Percentiles rank a stretch among this genome's conserved stretches.
Evolutionary conservation across 257 asterid genomes (phyloP).

Genomic region (Cynanchum wilfordii): DNA sequence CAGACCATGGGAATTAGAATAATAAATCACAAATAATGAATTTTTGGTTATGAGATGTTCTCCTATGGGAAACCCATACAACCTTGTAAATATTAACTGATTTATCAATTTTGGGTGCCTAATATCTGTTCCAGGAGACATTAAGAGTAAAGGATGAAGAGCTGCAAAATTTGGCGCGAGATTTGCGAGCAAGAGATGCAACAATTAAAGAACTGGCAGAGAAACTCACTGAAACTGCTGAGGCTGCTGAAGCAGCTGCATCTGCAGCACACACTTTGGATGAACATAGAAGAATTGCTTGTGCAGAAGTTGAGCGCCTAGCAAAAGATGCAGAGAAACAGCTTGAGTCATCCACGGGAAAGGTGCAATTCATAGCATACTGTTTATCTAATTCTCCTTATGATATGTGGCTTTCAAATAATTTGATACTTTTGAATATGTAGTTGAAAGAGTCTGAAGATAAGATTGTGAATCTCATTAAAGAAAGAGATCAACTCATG

Average conservation of each 20-base stretch:
- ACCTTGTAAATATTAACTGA: neutral
- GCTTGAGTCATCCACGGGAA: constrained; percentile 44
- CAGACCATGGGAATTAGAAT: neutral
- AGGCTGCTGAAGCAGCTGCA: constrained; percentile 96
- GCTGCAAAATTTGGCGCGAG: constrained; percentile 87
- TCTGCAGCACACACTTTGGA: constrained; percentile 93
- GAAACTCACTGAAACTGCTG: constrained; percentile 90
- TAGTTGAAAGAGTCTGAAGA: constrained; percentile 71
- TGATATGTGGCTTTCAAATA: neutral
- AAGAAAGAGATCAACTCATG: constrained; percentile 67
- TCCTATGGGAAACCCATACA: neutral
- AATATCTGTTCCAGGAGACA: constrained; percentile 66
- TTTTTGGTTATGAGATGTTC: neutral
- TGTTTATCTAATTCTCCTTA: constrained; percentile 5
- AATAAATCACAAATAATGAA: neutral
- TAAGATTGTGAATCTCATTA: constrained; percentile 44
- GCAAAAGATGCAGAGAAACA: constrained; percentile 57
- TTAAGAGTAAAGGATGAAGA: constrained; percentile 98
- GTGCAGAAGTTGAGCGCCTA: constrained; percentile 67
- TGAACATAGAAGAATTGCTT: constrained; percentile 88
- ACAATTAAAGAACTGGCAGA: constrained; percentile 83
- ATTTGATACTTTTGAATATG: constrained; percentile 17
- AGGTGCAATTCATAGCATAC: constrained; percentile 38
- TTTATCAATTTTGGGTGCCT: neutral
- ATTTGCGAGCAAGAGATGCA: constrained; percentile 83